Conservation (phyloP, 768 basidiomycete species). For the Boletus rubroflammeus region DNA sequence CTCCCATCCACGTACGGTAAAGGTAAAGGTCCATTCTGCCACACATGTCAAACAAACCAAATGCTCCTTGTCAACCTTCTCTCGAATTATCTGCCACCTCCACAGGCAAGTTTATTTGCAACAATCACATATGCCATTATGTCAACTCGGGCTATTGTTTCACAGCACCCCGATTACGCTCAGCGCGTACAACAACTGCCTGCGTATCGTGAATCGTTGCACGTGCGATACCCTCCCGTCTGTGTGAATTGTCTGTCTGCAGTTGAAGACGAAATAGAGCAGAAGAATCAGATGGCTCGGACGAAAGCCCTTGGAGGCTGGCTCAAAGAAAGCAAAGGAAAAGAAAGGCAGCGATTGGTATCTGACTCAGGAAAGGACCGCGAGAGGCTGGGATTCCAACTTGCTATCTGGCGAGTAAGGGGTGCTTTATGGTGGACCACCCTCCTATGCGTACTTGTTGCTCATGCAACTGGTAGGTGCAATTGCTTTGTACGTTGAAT, state of each 20-base stretch:
- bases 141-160: neutral
- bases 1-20: slow-evolving; percentile 57
- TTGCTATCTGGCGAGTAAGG: slow-evolving; percentile 64
- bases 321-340: slow-evolving; percentile 65
- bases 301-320: slow-evolving; percentile 71
- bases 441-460: slow-evolving; percentile 39
- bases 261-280: slow-evolving; percentile 78
- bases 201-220: slow-evolving; percentile 69
- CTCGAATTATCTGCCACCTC: slow-evolving; percentile 81
- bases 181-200: slow-evolving; percentile 60
- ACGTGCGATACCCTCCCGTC: slow-evolving; percentile 83
- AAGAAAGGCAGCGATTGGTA: slow-evolving; percentile 49
- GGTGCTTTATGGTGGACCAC: slow-evolving; percentile 64
- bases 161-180: slow-evolving; percentile 72
- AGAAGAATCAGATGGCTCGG: slow-evolving; percentile 79
- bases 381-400: slow-evolving; percentile 45
- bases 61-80: slow-evolving; percentile 81
- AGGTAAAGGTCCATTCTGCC: slow-evolving; percentile 66
- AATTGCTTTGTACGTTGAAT: neutral
- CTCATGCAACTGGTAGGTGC: slow-evolving; percentile 47
- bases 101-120: slow-evolving; percentile 48
- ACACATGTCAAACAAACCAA: slow-evolving; percentile 90
- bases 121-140: neutral
- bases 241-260: slow-evolving; percentile 71
- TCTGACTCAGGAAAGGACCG: slow-evolving; percentile 39